Conservation (phyloP, 2,329 filamentous ascomycete genomes). For the Calonectria ilicicola region DNA sequence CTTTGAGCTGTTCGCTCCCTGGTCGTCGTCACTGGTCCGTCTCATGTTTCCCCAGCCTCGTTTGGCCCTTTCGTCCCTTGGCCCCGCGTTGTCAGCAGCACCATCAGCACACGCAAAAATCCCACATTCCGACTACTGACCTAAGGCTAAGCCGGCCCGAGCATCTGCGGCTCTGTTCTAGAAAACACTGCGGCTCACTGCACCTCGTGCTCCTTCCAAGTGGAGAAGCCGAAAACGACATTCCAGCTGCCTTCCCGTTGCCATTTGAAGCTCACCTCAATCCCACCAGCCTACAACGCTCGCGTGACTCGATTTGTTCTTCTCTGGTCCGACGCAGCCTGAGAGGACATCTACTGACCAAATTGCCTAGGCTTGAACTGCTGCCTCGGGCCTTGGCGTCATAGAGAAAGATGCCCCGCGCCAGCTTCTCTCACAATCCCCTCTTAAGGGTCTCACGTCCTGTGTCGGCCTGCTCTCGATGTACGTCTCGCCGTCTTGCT, state of each 20-base stretch:
- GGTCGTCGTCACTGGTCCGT: background rate
- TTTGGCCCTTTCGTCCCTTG: conserved; percentile 3
- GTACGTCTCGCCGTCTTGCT: conserved; percentile 52
- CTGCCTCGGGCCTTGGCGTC: conserved; percentile 1
- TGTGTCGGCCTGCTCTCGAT: conserved; percentile 84
- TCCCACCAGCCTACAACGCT: conserved; percentile 13
- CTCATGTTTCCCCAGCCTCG: conserved; percentile 4
- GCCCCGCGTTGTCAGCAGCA: conserved; percentile 18
- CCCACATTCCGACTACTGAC: background rate
- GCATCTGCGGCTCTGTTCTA: conserved; percentile 30
- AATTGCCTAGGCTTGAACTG: background rate
- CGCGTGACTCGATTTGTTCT: background rate
- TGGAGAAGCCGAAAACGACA: conserved; percentile 42
- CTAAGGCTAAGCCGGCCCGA: conserved; percentile 21
- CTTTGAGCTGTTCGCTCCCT: background rate
- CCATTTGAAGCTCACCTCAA: conserved; percentile 25
- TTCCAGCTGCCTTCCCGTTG: conserved; percentile 31
- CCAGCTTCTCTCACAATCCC: conserved; percentile 66
- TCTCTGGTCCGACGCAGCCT: background rate
- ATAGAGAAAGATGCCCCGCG: conserved; percentile 54
- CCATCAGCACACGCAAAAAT: conserved; percentile 8
- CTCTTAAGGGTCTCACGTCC: conserved; percentile 81
- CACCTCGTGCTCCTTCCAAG: conserved; percentile 30
- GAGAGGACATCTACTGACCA: background rate
- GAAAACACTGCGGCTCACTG: conserved; percentile 29